Evolutionary conservation across 2,329 filamentous ascomycete genomes (phyloP).

Genomic region (Verticillium dahliae): DNA sequence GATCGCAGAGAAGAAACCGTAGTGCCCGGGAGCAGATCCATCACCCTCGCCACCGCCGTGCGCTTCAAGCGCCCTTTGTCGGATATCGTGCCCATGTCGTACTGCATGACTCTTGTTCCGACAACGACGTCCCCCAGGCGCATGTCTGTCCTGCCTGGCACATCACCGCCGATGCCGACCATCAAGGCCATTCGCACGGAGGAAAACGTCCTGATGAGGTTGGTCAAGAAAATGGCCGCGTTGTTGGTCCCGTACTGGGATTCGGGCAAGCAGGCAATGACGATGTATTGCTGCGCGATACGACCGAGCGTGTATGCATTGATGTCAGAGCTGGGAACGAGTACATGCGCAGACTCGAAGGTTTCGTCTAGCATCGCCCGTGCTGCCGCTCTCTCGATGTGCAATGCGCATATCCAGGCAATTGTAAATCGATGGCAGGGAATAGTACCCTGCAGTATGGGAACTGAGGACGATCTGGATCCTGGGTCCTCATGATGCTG

Average conservation of each 20-base stretch:
- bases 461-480: background rate
- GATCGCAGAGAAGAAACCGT: slow-evolving; percentile 8
- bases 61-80: slow-evolving; percentile 2
- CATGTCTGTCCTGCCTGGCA: slow-evolving; percentile 13
- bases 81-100: slow-evolving; percentile 16
- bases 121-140: slow-evolving; percentile 19
- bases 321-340: slow-evolving; percentile 4
- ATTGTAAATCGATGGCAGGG: slow-evolving; percentile 4
- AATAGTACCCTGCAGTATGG: background rate
- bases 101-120: slow-evolving; percentile 17
- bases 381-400: slow-evolving; percentile 7
- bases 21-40: background rate
- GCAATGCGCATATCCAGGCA: slow-evolving; percentile 12
- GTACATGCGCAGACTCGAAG: background rate
- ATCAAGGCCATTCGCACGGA: slow-evolving; percentile 8
- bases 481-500: no score
- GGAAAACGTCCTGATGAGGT: slow-evolving; percentile 10
- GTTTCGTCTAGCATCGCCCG: slow-evolving; percentile 9
- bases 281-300: slow-evolving; percentile 16
- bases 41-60: background rate
- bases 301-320: slow-evolving; percentile 16
- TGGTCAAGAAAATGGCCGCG: slow-evolving; percentile 11
- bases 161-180: slow-evolving; percentile 17
- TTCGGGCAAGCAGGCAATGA: slow-evolving; percentile 16
- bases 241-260: slow-evolving; percentile 15